Conservation (phyloP, 331 rosid genomes). For the Malus hybrid region DNA sequence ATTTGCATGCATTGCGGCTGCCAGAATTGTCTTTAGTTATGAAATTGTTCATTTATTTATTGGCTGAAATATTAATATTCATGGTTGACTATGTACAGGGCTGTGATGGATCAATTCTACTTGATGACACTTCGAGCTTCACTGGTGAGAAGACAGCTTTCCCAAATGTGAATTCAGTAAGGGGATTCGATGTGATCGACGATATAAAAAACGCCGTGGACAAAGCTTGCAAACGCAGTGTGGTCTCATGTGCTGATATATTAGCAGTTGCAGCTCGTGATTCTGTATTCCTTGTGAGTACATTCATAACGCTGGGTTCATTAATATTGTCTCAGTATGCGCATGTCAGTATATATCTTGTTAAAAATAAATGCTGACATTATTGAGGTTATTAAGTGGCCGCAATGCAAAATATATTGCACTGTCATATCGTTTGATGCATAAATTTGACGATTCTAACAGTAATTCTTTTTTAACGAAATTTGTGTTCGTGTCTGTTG, state of each 20-base stretch:
- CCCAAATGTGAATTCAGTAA: conserved; percentile 30
- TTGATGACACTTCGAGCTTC: conserved; percentile 41
- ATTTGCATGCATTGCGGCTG: not conserved
- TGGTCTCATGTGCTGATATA: conserved; percentile 66
- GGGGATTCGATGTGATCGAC: conserved; percentile 52
- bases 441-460: too few species aligned
- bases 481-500: not conserved
- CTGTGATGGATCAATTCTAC: conserved; percentile 59
- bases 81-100: conserved; percentile 28
- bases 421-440: too few species aligned
- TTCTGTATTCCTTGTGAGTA: conserved; percentile 18
- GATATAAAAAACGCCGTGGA: conserved; percentile 37
- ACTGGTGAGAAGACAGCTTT: conserved; percentile 43
- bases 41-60: too few species aligned
- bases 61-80: too few species aligned
- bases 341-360: not conserved
- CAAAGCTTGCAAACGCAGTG: conserved; percentile 27
- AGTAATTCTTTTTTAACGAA: too few species aligned
- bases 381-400: too few species aligned
- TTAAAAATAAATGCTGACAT: too few species aligned
- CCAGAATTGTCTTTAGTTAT: not conserved
- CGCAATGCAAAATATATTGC: too few species aligned
- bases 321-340: not conserved
- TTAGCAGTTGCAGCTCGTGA: conserved; percentile 54
- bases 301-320: not conserved